These are phyloP conservation scores for Crithidia brevicula DNA, from an alignment of 208 protist genomes.

Conservation along the genomic window DNA sequence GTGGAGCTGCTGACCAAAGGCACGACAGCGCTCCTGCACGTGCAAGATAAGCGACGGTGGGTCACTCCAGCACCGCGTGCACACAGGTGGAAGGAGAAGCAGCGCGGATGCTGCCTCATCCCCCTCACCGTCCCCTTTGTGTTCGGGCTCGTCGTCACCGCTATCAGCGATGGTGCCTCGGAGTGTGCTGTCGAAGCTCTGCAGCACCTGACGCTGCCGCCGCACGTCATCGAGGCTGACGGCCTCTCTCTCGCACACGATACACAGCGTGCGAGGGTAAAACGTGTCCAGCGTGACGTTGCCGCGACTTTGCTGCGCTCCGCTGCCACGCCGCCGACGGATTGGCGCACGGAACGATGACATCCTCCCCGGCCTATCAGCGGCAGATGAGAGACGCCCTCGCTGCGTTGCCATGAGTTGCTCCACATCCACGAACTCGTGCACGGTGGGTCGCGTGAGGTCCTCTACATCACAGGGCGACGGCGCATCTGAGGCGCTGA, in stretches of 20 bases:
- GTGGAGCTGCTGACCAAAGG: constrained; percentile 27
- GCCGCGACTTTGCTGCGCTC: background rate
- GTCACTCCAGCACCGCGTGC: constrained; percentile 47
- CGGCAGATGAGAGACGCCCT: constrained; percentile 6
- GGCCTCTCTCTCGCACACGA: constrained; percentile 37
- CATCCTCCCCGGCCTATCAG: too few species aligned
- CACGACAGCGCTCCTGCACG: constrained; percentile 27
- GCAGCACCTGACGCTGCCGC: constrained; percentile 19
- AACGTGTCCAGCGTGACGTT: constrained; percentile 51
- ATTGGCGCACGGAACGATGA: background rate
- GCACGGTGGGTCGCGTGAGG: constrained; percentile 16
- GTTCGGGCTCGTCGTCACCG: background rate
- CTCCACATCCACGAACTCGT: constrained; percentile 34
- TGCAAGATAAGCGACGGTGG: constrained; percentile 25
- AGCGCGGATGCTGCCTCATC: background rate
- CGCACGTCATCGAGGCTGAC: constrained; percentile 37
- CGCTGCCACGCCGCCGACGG: background rate
- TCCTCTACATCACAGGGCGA: constrained; percentile 19
- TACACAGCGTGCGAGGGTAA: constrained; percentile 45
- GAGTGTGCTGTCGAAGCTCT: background rate
- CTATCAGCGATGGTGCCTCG: background rate
- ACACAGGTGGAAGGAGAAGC: constrained; percentile 39
- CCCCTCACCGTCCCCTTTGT: too few species aligned
- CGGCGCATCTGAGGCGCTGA: background rate
- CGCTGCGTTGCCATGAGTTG: constrained; percentile 35